Evolutionary conservation across 2,329 filamentous ascomycete genomes (phyloP).

Genomic region (Colletotrichum tanaceti): DNA sequence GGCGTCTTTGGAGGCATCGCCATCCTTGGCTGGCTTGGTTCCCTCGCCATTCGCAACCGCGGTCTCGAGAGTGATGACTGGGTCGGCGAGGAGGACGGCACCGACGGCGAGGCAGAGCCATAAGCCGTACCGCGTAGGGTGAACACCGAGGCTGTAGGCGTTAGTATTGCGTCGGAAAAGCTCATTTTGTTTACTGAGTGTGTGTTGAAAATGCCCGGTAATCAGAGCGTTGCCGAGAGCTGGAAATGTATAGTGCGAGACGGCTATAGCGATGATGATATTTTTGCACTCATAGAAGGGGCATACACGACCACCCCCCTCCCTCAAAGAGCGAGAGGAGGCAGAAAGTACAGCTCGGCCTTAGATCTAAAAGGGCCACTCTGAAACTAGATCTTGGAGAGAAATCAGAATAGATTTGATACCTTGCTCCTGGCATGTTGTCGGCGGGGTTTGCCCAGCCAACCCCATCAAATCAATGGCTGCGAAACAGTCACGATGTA

Average conservation of each 20-base stretch:
- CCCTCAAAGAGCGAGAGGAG: neutral
- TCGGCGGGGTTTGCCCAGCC: neutral
- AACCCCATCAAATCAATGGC: no score
- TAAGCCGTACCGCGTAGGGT: conserved; percentile 1
- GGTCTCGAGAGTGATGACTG: conserved; percentile 71
- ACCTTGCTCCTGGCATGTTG: no score
- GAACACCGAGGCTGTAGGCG: neutral
- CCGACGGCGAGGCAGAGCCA: conserved; percentile 43
- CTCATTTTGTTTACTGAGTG: conserved; percentile 1
- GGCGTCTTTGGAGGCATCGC: conserved; percentile 87
- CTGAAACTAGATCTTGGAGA: neutral
- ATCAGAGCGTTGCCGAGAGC: conserved; percentile 29
- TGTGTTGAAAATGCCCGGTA: conserved; percentile 13
- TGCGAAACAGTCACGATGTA: neutral
- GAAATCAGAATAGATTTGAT: neutral
- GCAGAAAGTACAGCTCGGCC: conserved; percentile 3
- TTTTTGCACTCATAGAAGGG: conserved; percentile 26
- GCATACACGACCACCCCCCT: neutral
- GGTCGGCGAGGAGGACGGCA: conserved; percentile 51
- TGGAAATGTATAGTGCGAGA: conserved; percentile 8
- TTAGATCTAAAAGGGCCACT: conserved; percentile 18
- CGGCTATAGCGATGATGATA: conserved; percentile 7
- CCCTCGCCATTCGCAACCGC: conserved; percentile 78
- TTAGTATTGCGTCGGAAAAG: neutral
- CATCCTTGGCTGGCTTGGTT: conserved; percentile 82